phyloP scores from a whole-genome alignment of 2,329 filamentous ascomycete genomes.

The Trichoderma harzianum region DNA sequence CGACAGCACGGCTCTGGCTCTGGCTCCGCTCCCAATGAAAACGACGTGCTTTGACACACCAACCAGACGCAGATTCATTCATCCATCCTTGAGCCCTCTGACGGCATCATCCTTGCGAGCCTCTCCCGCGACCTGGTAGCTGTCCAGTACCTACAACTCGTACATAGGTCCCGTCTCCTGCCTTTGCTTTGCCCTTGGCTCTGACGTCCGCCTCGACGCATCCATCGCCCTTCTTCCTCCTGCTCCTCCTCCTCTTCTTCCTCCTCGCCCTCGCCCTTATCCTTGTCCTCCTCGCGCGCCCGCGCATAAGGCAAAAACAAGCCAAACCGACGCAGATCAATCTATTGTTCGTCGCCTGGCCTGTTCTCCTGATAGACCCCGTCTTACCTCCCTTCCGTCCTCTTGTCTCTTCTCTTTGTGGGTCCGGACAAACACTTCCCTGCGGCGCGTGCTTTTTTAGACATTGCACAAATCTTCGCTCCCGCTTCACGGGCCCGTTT shows the following conservation, averaged over 20 bases:
- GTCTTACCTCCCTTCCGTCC: constrained; percentile 1
- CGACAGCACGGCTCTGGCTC: constrained; percentile 5
- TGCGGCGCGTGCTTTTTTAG: constrained; percentile 14
- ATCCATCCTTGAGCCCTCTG: not conserved
- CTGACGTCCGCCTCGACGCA: not conserved
- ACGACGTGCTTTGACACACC: not conserved
- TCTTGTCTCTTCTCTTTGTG: constrained; percentile 12
- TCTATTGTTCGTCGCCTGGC: not conserved
- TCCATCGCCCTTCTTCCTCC: not conserved
- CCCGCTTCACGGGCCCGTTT: constrained; percentile 2
- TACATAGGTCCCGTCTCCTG: constrained; percentile 10
- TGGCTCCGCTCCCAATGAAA: not conserved
- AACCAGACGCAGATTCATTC: not conserved
- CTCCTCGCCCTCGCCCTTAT: not conserved
- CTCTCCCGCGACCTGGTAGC: not conserved
- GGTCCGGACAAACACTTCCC: constrained; percentile 18
- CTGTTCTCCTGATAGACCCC: not conserved
- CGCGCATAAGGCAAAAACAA: not conserved
- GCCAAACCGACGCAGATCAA: not conserved
- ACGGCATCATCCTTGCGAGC: not conserved
- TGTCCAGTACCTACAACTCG: not conserved
- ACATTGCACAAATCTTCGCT: constrained; percentile 9
- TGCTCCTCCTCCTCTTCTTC: not conserved
- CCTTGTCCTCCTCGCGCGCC: not conserved
- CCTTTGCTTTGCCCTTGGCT: not conserved